These are phyloP conservation scores for Chlorophyllum brunneum DNA, from an alignment of 768 basidiomycete genomes.

Conservation along the genomic window DNA sequence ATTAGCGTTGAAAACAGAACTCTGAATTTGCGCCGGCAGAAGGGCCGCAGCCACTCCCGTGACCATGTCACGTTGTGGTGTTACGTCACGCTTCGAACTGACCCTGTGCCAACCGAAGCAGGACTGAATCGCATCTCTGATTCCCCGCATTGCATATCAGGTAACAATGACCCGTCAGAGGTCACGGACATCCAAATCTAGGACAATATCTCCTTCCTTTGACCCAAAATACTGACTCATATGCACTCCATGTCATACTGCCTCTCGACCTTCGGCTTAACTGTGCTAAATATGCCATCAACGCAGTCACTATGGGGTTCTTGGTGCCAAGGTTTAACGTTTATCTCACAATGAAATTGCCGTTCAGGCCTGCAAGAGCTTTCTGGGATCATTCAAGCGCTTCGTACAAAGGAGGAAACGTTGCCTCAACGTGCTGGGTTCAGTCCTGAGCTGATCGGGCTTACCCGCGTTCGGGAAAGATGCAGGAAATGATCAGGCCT, in stretches of 20 bases:
- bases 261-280: neutral
- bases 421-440: constrained; percentile 36
- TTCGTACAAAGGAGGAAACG: constrained; percentile 33
- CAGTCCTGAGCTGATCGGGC: constrained; percentile 41
- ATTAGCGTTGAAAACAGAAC: constrained; percentile 9
- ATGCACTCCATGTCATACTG: constrained; percentile 3
- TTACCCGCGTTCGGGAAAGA: constrained; percentile 38
- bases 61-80: constrained; percentile 12
- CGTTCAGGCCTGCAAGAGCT: constrained; percentile 26
- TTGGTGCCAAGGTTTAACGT: neutral
- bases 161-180: constrained; percentile 11
- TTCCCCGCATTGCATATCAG: constrained; percentile 15
- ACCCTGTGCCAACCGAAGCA: neutral
- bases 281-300: neutral
- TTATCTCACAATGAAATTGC: constrained; percentile 19
- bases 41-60: neutral
- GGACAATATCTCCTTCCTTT: neutral
- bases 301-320: neutral
- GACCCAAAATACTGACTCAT: constrained; percentile 7
- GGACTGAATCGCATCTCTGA: constrained; percentile 12
- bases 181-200: neutral
- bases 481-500: constrained; percentile 38
- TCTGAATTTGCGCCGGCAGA: neutral
- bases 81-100: constrained; percentile 4
- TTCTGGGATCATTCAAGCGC: constrained; percentile 23